Percentiles rank a stretch among this genome's conserved stretches.
These are phyloP conservation scores for Pythium dissotocum DNA, from an alignment of 352 stramenopile species.

Conservation along the genomic window DNA sequence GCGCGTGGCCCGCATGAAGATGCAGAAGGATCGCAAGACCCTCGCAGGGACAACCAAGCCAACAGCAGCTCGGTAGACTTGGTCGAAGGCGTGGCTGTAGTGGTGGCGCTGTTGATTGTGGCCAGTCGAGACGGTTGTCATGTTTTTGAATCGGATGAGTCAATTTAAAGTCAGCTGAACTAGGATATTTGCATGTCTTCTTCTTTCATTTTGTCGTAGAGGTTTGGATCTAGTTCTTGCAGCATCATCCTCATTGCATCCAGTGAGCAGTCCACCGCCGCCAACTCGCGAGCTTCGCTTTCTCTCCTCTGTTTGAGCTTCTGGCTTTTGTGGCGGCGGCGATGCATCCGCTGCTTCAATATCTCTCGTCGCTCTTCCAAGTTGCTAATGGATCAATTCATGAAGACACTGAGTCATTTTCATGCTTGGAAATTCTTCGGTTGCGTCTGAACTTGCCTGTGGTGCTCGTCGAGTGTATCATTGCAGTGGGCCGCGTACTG, in stretches of 20 bases:
- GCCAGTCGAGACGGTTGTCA: not conserved
- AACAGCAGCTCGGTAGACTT: conserved; percentile 6
- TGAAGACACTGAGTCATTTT: not conserved
- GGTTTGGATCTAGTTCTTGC: conserved; percentile 36
- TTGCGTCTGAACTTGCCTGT: conserved; percentile 25
- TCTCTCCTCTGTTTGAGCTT: conserved; percentile 17
- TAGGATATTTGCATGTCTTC: not conserved
- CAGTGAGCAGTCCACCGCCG: conserved; percentile 37
- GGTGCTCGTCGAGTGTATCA: conserved; percentile 34
- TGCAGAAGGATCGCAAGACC: conserved; percentile 38
- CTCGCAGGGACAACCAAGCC: not conserved
- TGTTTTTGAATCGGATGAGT: not conserved
- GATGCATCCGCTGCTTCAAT: not conserved
- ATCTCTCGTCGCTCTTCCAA: conserved; percentile 10
- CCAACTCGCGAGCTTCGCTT: conserved; percentile 37
- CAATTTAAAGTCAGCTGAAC: not conserved
- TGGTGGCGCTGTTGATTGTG: not conserved
- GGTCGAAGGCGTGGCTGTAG: not conserved
- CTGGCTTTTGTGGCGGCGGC: not conserved
- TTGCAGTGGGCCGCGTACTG: conserved; percentile 61
- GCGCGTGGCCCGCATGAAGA: conserved; percentile 58
- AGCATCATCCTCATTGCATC: conserved; percentile 47
- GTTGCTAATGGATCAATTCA: conserved; percentile 12
- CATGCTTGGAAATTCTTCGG: not conserved
- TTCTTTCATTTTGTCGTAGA: conserved; percentile 10